Conservation (phyloP, 495 filamentous ascomycete genomes). For the Bacidia rubella region DNA sequence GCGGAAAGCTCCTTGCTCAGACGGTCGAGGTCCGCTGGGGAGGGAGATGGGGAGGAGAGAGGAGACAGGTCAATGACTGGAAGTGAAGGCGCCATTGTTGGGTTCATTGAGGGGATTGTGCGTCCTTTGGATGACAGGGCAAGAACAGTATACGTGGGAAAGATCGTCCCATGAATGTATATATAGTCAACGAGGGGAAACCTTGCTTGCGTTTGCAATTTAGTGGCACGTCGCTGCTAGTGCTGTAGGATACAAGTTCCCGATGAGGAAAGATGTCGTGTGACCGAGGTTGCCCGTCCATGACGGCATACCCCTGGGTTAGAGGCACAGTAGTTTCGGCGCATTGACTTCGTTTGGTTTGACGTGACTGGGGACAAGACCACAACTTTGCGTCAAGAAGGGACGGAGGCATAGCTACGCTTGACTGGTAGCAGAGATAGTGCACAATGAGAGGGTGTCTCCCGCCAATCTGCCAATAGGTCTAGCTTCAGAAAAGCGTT, state of each 20-base stretch:
- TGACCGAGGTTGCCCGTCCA: neutral
- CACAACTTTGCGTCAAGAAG: no score
- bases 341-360: neutral
- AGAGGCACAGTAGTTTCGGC: neutral
- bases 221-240: neutral
- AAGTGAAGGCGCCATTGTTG: constrained; percentile 13
- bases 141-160: neutral
- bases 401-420: no score
- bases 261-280: constrained; percentile 2
- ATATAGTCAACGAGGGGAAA: neutral
- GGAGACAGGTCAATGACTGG: constrained; percentile 30
- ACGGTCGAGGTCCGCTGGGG: constrained; percentile 9
- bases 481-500: no score
- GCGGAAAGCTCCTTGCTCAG: constrained; percentile 26
- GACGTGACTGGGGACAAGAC: neutral
- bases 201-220: no score
- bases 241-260: constrained; percentile 5
- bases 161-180: neutral
- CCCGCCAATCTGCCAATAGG: no score
- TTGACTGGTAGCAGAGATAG: no score
- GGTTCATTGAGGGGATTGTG: neutral
- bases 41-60: constrained; percentile 15
- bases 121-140: neutral
- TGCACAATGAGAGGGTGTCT: no score
- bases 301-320: neutral